These are phyloP conservation scores for Anacardium occidentale DNA, from an alignment of 345 rosid species.

Conservation along the genomic window DNA sequence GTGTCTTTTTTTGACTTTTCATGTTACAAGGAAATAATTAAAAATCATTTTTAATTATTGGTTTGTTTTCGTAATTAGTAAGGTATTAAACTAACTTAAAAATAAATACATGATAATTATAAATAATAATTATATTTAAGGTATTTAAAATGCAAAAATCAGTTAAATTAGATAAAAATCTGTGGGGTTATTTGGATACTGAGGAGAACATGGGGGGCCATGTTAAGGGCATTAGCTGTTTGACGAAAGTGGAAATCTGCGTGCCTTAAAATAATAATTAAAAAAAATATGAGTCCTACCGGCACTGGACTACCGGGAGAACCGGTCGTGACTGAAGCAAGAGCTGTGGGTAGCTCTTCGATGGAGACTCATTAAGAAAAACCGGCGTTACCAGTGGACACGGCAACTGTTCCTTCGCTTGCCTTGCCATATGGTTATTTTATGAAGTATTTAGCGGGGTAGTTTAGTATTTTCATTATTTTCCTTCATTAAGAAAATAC, in stretches of 20 bases:
- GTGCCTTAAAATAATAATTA: background rate
- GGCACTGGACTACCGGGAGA: conserved; percentile 23
- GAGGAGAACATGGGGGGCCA: conserved; percentile 28
- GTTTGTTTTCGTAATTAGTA: background rate
- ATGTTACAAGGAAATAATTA: background rate
- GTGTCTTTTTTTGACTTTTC: background rate
- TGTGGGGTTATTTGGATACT: background rate
- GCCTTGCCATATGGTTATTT: background rate
- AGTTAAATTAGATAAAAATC: background rate
- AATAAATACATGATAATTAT: background rate
- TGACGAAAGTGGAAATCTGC: conserved; percentile 20
- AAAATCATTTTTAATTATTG: background rate
- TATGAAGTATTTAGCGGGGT: too few species aligned
- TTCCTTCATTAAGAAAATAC: too few species aligned
- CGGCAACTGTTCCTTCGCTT: background rate
- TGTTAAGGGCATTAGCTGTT: conserved; percentile 17
- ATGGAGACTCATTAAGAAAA: background rate
- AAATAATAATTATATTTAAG: too few species aligned
- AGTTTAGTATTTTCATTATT: too few species aligned
- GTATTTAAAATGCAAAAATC: too few species aligned
- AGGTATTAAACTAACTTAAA: background rate
- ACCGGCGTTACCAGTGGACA: conserved; percentile 16
- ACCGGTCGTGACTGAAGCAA: conserved; percentile 16
- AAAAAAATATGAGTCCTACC: background rate
- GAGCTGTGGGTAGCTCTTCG: background rate